A percentile compares a stretch with the other conserved stretches of the same genome.
These are phyloP conservation scores for Xylaria acuta DNA, from an alignment of 495 filamentous ascomycete species.

Conservation along the genomic window DNA sequence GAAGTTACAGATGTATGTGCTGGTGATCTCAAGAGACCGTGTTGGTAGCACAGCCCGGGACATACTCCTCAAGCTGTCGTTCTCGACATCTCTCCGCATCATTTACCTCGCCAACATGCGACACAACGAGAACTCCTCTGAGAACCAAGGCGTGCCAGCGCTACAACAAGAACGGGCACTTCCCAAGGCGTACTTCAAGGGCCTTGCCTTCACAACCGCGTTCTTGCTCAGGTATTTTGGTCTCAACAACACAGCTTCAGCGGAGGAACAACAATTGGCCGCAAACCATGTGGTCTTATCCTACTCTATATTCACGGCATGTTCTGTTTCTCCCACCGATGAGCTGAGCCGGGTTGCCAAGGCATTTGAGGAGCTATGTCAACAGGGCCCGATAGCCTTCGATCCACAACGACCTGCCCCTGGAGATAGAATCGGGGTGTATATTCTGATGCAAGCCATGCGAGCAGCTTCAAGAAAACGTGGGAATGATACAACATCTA, in stretches of 20 bases:
- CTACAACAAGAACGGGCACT: conserved; percentile 28
- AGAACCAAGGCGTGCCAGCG: conserved; percentile 8
- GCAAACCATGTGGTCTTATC: conserved; percentile 40
- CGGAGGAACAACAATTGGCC: conserved; percentile 40
- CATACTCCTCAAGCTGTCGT: conserved; percentile 33
- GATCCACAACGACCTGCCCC: conserved; percentile 11
- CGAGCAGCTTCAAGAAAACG: background rate
- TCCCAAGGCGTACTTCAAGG: conserved; percentile 37
- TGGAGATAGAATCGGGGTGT: conserved; percentile 7
- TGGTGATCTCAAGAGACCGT: conserved; percentile 33
- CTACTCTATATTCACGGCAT: conserved; percentile 35
- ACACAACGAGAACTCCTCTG: conserved; percentile 24
- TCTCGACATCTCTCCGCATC: conserved; percentile 21
- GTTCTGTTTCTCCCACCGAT: conserved; percentile 26
- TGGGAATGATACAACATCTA: background rate
- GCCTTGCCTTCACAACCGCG: conserved; percentile 36
- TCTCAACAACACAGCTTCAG: conserved; percentile 26
- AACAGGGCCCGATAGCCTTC: conserved; percentile 27
- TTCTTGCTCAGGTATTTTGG: conserved; percentile 38
- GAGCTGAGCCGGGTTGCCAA: conserved; percentile 32
- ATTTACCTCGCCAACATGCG: conserved; percentile 16
- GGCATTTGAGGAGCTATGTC: conserved; percentile 37
- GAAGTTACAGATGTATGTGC: conserved; percentile 36
- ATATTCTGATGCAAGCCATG: conserved; percentile 3
- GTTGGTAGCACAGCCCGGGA: conserved; percentile 30